phyloP scores from a whole-genome alignment of 2,329 filamentous ascomycete species.

The Cercospora beticola region DNA sequence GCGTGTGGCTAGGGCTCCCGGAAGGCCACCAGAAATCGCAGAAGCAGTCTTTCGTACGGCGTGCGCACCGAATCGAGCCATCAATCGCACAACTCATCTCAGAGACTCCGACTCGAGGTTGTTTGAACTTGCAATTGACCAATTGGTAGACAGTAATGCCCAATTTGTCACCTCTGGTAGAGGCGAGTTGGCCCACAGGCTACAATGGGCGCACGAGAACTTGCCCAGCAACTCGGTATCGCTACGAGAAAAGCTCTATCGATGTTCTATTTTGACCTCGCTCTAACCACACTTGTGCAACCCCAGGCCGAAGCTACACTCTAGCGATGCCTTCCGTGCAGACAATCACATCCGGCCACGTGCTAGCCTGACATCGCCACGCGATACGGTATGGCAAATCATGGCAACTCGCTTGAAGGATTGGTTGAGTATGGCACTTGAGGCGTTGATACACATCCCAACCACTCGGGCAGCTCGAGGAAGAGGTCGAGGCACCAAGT shows the following conservation, averaged over 20 bases:
- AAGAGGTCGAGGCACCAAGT: background rate
- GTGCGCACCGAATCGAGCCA: background rate
- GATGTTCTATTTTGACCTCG: background rate
- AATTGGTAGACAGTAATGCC: background rate
- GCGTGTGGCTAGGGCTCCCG: background rate
- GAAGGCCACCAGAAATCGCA: background rate
- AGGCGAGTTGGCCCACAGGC: background rate
- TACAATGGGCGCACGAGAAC: background rate
- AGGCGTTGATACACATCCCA: background rate
- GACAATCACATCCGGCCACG: background rate
- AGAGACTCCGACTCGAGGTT: background rate
- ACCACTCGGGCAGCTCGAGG: background rate
- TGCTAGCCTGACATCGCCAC: background rate
- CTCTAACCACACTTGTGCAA: background rate
- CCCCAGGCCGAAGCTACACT: background rate
- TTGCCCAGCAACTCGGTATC: background rate
- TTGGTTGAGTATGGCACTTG: background rate
- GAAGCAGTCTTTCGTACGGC: background rate
- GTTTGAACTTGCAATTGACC: background rate
- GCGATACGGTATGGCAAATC: background rate
- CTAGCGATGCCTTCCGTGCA: background rate
- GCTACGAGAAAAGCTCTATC: background rate
- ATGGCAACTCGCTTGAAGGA: background rate
- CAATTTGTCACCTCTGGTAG: background rate
- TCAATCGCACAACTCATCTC: background rate